Evolutionary conservation across 2,329 filamentous ascomycete species (phyloP).

Genomic region (Fusarium zealandicum): DNA sequence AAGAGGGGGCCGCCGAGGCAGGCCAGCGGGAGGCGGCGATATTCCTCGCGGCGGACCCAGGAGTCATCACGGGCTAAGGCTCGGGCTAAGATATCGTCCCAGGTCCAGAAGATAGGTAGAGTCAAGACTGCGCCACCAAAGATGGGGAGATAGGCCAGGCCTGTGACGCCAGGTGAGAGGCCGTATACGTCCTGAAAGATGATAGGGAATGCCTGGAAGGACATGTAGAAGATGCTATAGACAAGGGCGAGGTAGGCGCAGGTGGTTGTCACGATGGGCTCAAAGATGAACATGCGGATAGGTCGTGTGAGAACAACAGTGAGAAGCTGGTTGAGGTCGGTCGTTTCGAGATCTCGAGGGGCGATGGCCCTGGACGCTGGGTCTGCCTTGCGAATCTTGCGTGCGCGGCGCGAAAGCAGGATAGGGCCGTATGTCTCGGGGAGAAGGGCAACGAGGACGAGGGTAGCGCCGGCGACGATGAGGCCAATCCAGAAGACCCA

Average conservation of each 20-base stretch:
- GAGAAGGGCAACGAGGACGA: constrained; percentile 67
- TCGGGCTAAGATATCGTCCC: constrained; percentile 65
- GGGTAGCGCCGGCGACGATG: constrained; percentile 70
- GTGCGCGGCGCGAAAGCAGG: constrained; percentile 64
- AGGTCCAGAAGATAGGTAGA: constrained; percentile 68
- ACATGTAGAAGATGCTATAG: constrained; percentile 74
- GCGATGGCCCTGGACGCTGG: constrained; percentile 61
- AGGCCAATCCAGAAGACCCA: constrained; percentile 76
- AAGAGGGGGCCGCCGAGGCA: constrained; percentile 73
- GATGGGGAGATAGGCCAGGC: constrained; percentile 74
- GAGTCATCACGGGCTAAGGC: constrained; percentile 56
- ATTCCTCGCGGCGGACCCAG: constrained; percentile 71
- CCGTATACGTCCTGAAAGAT: constrained; percentile 71
- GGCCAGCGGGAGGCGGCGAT: constrained; percentile 73
- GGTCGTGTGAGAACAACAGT: constrained; percentile 75
- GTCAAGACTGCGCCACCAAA: constrained; percentile 67
- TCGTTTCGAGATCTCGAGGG: constrained; percentile 68
- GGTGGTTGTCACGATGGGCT: constrained; percentile 75
- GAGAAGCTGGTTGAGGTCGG: constrained; percentile 64
- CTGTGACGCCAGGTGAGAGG: constrained; percentile 69
- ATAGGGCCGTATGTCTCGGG: constrained; percentile 70
- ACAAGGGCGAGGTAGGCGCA: constrained; percentile 75
- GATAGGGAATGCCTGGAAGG: constrained; percentile 76
- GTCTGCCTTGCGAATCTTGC: constrained; percentile 62
- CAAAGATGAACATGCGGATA: constrained; percentile 73